phyloP scores from a whole-genome alignment of 768 basidiomycete genomes.

The Tremella fuciformis region DNA sequence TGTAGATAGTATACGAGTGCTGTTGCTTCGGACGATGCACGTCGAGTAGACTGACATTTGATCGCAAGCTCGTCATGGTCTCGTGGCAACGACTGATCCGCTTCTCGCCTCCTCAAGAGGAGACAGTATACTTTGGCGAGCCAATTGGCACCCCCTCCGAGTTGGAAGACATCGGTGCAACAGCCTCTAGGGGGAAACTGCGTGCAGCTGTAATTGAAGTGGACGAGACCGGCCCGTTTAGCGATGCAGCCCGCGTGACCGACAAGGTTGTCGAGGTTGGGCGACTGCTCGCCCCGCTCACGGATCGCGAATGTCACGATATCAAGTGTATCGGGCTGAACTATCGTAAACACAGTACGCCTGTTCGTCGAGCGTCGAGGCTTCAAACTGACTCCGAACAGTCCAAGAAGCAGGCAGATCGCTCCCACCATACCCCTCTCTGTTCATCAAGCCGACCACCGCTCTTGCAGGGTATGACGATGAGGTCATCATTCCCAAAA shows the following conservation, averaged over 20 bases:
- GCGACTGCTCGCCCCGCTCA: constrained; percentile 17
- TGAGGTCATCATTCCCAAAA: constrained; percentile 17
- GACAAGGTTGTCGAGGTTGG: constrained; percentile 4
- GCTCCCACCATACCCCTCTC: constrained; percentile 24
- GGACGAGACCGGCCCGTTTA: neutral
- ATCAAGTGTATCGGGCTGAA: constrained; percentile 20
- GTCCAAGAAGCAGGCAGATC: constrained; percentile 26
- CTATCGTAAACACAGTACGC: constrained; percentile 26
- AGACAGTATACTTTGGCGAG: constrained; percentile 12
- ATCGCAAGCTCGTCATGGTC: neutral
- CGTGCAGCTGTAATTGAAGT: constrained; percentile 15
- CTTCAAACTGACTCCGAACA: neutral
- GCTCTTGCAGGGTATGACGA: constrained; percentile 20
- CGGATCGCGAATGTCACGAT: constrained; percentile 4
- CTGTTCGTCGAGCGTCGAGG: neutral
- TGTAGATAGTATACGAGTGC: too few species aligned
- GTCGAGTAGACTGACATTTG: too few species aligned
- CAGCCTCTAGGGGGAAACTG: constrained; percentile 8
- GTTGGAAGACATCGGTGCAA: neutral
- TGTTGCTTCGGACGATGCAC: too few species aligned
- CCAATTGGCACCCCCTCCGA: constrained; percentile 9
- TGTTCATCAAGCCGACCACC: constrained; percentile 44
- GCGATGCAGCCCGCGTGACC: neutral
- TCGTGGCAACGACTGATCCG: constrained; percentile 25
- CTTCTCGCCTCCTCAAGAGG: constrained; percentile 2